These are phyloP conservation scores for Fagopyrum tataricum DNA, from an alignment of 148 eudicot species.

Conservation along the genomic window DNA sequence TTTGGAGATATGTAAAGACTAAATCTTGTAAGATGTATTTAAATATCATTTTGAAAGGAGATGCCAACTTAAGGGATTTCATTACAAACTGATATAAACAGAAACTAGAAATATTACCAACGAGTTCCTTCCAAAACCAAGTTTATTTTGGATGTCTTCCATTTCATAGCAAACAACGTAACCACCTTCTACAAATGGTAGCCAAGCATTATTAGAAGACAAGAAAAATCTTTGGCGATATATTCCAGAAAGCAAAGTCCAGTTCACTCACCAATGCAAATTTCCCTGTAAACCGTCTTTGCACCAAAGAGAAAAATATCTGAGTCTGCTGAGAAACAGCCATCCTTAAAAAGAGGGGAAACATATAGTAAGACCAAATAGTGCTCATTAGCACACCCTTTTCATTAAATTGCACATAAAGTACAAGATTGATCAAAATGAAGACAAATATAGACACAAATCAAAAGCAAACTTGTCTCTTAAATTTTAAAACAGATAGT, in stretches of 20 bases:
- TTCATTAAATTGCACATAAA: neutral
- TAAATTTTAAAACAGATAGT: constrained; percentile 10
- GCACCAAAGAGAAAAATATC: constrained; percentile 96
- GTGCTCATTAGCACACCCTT: neutral
- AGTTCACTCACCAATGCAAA: constrained; percentile 71
- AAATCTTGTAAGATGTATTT: neutral
- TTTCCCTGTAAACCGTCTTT: constrained; percentile 95
- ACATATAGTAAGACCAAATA: neutral
- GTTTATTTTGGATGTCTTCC: constrained; percentile 83
- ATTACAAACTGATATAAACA: neutral
- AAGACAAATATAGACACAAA: neutral
- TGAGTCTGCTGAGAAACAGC: constrained; percentile 92
- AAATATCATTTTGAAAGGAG: neutral
- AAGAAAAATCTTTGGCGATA: neutral
- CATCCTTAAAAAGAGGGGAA: constrained; percentile 46
- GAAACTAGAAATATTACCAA: constrained; percentile 41
- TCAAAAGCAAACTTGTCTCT: neutral
- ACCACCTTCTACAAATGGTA: constrained; percentile 57
- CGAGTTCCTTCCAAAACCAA: constrained; percentile 81
- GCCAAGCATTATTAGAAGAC: constrained; percentile 11
- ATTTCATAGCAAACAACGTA: constrained; percentile 85
- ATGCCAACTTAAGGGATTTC: neutral
- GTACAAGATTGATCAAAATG: neutral
- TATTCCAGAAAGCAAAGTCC: neutral
- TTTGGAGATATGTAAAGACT: neutral